Evolutionary conservation across 202 grass and related monocot genomes (phyloP), one percentile per base, ranked within the genome.

Genomic region (Saccharum hybrid): DNA sequence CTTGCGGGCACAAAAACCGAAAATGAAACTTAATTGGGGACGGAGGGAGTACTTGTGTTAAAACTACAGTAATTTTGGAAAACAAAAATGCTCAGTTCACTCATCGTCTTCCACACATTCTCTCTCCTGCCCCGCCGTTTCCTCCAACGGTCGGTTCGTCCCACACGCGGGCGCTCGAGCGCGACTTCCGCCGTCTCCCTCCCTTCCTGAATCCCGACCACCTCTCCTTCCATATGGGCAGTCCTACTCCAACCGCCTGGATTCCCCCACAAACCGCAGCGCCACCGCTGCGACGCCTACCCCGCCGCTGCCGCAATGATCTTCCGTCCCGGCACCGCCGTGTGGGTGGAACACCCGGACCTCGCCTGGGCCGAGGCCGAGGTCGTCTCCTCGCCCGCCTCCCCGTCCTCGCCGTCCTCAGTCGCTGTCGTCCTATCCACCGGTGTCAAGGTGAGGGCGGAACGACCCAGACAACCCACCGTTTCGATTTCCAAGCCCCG

Each of bases 331-430:
- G 90, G 86, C 43, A 75, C 74, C 36, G 86, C 90, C n/a, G 86
- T 89, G 22, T 92, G 86, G 90, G 90, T 83, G 60, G 90, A 92
- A 69, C 83, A 89, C 72, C 71, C 76, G 72, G 78, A 83, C 59
- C 83, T 80, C 41, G 68, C 74, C 13, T 92, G 90, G 90, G 78
- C 49, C 6, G 86, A 92, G 68, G 90, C 86, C 19, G 90, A 89
- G 73, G 83, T 92, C 69, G 60, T 83, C 6, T 71, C 84, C 45
- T 68, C 71, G 67, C n/a, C 13, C 43, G 21, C 66, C 6, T 36
- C 80, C 42, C 57, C 64, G 68, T 69, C 52, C 14, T 63, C 69
- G 15, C 54, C 75, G 19, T 81, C 82, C 56, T 40, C 82, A 11
- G 18, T 88, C 67, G 70, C 74, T 1, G 82, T 88, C 63, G 68